Evolutionary conservation across 2,329 filamentous ascomycete species (phyloP).

Genomic region (Cordyceps farinosa): DNA sequence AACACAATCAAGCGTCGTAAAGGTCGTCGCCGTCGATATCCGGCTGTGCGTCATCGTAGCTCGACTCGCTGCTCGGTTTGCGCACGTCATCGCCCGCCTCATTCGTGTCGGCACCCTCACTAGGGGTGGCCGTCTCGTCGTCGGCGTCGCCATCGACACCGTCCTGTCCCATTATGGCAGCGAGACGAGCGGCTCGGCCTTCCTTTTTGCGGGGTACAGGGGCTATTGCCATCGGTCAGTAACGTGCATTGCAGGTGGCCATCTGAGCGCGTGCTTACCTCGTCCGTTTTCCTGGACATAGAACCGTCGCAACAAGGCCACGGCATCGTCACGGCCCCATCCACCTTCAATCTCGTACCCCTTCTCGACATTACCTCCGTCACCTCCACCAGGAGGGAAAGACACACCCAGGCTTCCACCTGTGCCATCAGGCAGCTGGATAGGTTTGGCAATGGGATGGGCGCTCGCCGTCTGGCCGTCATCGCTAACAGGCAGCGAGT

Average conservation of each 20-base stretch:
- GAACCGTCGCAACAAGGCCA: constrained; percentile 86
- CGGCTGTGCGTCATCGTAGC: constrained; percentile 3
- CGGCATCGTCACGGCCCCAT: constrained; percentile 86
- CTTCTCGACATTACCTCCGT: constrained; percentile 68
- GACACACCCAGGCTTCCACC: constrained; percentile 35
- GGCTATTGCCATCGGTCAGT: constrained; percentile 32
- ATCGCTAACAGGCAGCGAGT: constrained; percentile 43
- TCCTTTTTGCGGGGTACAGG: constrained; percentile 54
- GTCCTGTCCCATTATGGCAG: constrained; percentile 48
- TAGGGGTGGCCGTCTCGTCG: constrained; percentile 10
- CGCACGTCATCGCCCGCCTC: constrained; percentile 6
- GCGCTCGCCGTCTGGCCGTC: constrained; percentile 40
- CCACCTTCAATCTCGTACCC: constrained; percentile 83
- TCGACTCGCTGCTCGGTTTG: constrained; percentile 11
- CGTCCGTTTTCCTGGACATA: constrained; percentile 98
- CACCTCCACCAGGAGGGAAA: constrained; percentile 39
- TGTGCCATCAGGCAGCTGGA: constrained; percentile 35
- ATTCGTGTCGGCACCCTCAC: constrained; percentile 8
- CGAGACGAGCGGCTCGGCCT: constrained; percentile 50
- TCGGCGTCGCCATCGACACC: constrained; percentile 21
- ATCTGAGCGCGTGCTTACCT: constrained; percentile 47
- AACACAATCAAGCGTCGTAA: constrained; percentile 3
- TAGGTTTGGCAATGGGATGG: constrained; percentile 35
- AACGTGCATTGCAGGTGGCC: neutral
- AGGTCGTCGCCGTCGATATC: neutral